These are phyloP conservation scores for Fonsecaea multimorphosa DNA, from an alignment of 2,329 filamentous ascomycete species.

Conservation along the genomic window DNA sequence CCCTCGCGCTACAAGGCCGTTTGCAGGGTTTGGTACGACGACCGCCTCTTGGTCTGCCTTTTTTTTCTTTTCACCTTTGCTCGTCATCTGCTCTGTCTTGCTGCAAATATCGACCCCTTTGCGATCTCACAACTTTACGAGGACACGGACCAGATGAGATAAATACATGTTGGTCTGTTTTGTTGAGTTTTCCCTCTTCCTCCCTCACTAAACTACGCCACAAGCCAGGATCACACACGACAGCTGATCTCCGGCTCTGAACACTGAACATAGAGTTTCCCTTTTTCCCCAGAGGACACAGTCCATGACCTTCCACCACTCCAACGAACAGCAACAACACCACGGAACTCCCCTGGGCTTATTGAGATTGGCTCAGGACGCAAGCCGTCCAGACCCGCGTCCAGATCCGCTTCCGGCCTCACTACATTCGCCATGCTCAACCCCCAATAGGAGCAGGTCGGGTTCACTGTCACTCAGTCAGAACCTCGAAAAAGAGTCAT, in stretches of 20 bases:
- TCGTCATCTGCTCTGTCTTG: slow-evolving; percentile 14
- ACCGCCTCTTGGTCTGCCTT: neutral
- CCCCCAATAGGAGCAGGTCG: slow-evolving; percentile 1
- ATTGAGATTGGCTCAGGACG: slow-evolving; percentile 23
- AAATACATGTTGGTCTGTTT: neutral
- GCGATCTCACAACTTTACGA: neutral
- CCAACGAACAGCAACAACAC: slow-evolving; percentile 16
- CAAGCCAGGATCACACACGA: neutral
- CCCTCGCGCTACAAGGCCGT: neutral
- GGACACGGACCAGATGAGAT: neutral
- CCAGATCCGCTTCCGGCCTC: neutral
- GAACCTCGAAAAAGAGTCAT: slow-evolving; percentile 19
- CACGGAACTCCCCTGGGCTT: slow-evolving; percentile 33
- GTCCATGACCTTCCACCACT: slow-evolving; percentile 31
- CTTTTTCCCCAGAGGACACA: neutral
- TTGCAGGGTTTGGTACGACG: slow-evolving; percentile 6
- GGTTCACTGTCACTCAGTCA: neutral
- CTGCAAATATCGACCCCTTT: neutral
- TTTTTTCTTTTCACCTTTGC: slow-evolving; percentile 14
- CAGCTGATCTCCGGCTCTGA: neutral
- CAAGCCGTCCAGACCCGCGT: slow-evolving; percentile 25
- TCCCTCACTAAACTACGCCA: neutral
- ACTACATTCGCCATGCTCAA: neutral
- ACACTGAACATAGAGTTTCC: neutral
- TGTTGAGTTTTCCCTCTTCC: neutral